A percentile compares a stretch with the other conserved stretches of the same genome.
These are phyloP conservation scores for Leptographium flavum DNA, from an alignment of 2,329 filamentous ascomycete genomes.

Conservation along the genomic window DNA sequence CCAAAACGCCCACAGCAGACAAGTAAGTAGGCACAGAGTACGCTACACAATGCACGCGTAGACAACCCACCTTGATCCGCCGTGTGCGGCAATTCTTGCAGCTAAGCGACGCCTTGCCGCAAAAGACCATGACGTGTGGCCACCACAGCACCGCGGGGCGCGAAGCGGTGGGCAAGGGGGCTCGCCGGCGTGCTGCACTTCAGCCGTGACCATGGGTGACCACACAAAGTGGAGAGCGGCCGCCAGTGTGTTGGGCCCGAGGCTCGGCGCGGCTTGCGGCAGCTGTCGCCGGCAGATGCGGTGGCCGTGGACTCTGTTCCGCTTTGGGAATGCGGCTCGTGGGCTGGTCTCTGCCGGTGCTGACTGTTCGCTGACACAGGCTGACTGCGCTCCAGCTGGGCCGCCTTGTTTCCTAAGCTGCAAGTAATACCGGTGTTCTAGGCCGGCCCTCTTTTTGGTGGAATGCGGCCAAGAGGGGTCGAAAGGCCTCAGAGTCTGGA, in stretches of 20 bases:
- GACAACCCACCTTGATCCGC: conserved; percentile 35
- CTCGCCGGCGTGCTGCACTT: background rate
- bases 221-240: background rate
- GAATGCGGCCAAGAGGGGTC: too few species aligned
- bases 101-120: conserved; percentile 40
- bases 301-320: background rate
- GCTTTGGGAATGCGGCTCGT: background rate
- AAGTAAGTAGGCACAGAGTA: background rate
- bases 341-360: background rate
- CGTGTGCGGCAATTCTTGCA: conserved; percentile 38
- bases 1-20: too few species aligned
- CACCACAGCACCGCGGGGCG: too few species aligned
- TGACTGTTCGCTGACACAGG: background rate
- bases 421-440: background rate
- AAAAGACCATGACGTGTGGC: conserved; percentile 33
- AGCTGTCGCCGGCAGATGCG: background rate
- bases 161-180: background rate
- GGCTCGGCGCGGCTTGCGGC: background rate
- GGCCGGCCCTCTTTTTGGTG: background rate
- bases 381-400: too few species aligned
- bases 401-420: too few species aligned
- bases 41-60: background rate
- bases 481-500: too few species aligned
- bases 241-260: background rate
- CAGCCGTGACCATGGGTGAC: background rate